These are phyloP conservation scores for Aphanomyces invadans DNA, from an alignment of 352 stramenopile genomes.

Conservation along the genomic window DNA sequence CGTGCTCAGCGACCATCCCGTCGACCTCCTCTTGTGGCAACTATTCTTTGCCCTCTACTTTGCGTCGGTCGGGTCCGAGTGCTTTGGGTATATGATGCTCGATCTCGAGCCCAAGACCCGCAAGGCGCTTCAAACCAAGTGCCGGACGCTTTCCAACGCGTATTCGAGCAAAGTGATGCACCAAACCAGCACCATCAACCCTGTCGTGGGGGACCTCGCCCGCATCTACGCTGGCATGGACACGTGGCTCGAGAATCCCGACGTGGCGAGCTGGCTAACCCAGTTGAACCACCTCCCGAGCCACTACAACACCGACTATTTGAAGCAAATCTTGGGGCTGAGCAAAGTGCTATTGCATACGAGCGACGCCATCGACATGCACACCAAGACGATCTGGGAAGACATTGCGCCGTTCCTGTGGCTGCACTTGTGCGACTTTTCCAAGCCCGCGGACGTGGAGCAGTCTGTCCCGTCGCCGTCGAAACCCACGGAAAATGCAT, in stretches of 20 bases:
- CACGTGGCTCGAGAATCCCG: slow-evolving; percentile 79
- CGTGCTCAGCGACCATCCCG: not conserved
- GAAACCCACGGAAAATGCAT: too few relatives aligned
- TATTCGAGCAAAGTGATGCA: slow-evolving; percentile 58
- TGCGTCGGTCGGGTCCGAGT: slow-evolving; percentile 37
- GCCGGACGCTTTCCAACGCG: slow-evolving; percentile 45
- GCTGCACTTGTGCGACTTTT: slow-evolving; percentile 4
- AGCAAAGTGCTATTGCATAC: slow-evolving; percentile 51
- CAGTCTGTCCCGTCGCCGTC: too few relatives aligned
- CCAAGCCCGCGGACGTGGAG: too few relatives aligned
- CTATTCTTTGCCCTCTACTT: slow-evolving; percentile 69
- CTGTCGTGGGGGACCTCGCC: slow-evolving; percentile 46
- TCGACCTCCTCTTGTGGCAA: slow-evolving; percentile 62
- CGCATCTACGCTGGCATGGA: slow-evolving; percentile 79
- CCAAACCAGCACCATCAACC: slow-evolving; percentile 44
- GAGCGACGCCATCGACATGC: slow-evolving; percentile 4
- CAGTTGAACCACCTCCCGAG: slow-evolving; percentile 57
- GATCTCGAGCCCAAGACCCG: slow-evolving; percentile 38
- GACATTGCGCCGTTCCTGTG: slow-evolving; percentile 14
- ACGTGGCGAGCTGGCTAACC: slow-evolving; percentile 67
- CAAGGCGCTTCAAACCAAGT: slow-evolving; percentile 46
- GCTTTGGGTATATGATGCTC: slow-evolving; percentile 59
- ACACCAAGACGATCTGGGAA: slow-evolving; percentile 10
- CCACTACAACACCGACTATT: slow-evolving; percentile 61
- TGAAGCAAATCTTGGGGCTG: slow-evolving; percentile 58